Evolutionary conservation across 2,329 filamentous ascomycete species (phyloP), one percentile per base, ranked within the genome.

Genomic region (Colletotrichum sp.): DNA sequence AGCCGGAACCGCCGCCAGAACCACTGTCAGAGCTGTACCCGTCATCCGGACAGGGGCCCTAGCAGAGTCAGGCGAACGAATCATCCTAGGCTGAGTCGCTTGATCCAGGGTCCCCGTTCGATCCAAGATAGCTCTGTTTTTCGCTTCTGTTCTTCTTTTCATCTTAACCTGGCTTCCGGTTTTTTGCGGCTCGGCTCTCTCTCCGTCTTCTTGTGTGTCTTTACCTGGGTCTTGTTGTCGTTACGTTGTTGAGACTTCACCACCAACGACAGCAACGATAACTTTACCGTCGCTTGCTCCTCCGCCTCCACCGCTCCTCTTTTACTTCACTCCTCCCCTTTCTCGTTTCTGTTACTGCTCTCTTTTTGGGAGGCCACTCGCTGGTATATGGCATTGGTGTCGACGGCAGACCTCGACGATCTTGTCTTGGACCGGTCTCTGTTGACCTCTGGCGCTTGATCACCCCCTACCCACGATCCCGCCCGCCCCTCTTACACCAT

Each of bases 1-100:
- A 68, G 66, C 66, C 27, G 39, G 66, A 39, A 66, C 27, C 28
- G 36, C 62, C 39, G 39, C 48, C 55, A 62, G 55, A 69, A 39
- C 28, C 22, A 68, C 70, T 48, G 18, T 28, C 67, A 32, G 48
- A 70, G 64, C 70, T 55, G 28, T 60, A 73, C 64, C 70, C 64
- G 74, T 76, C 70, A 60, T 67, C 71, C 60, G 43, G 52, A 64
- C 73, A 34, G 64, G 73, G 71, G 62, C 56, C 73, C 73, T 65
- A 65, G 58, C n/a, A 75, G 39, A 75, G 48, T 68, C 74, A 39
- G 58, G 61, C 56, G 43, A 74, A 68, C 65, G 48, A 60, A 36
- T 65, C 34, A 69, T 36, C 48, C 74, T 61, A 66, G 56, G 43
- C 52, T 60, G 65, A 68, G 34, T 65, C 66, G 58, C 70, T 69